Evolutionary conservation across 2,329 filamentous ascomycete genomes (phyloP).

Genomic region (Talaromyces amestolkiae): DNA sequence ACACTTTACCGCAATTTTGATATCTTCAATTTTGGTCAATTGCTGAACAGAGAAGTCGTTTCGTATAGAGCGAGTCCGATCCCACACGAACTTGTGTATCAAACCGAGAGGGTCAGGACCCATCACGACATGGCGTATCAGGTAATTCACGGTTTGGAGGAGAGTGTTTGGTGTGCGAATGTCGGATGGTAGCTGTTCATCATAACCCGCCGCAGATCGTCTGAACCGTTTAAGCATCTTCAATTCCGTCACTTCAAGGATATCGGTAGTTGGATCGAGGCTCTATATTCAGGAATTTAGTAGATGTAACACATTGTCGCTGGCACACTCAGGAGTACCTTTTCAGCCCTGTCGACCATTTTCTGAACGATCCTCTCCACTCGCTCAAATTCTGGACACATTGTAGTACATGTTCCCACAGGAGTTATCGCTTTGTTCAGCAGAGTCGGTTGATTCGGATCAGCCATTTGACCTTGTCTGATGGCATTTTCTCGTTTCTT

Average conservation of each 20-base stretch:
- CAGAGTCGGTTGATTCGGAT: slow-evolving; percentile 60
- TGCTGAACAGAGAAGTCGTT: slow-evolving; percentile 66
- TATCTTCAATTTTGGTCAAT: slow-evolving; percentile 55
- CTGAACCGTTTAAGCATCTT: slow-evolving; percentile 64
- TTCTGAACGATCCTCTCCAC: slow-evolving; percentile 61
- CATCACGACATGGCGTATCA: slow-evolving; percentile 51
- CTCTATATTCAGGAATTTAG: slow-evolving; percentile 28
- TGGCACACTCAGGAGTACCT: slow-evolving; percentile 39
- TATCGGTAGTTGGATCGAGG: slow-evolving; percentile 35
- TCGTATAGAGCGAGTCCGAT: slow-evolving; percentile 61
- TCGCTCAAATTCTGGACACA: slow-evolving; percentile 64
- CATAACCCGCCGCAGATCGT: slow-evolving; percentile 61
- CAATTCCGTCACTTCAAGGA: slow-evolving; percentile 35
- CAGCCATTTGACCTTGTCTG: slow-evolving; percentile 53
- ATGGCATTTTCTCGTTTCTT: slow-evolving; percentile 53
- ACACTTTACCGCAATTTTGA: slow-evolving; percentile 58
- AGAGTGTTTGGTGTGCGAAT: slow-evolving; percentile 57
- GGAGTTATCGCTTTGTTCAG: slow-evolving; percentile 61
- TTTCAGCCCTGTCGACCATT: slow-evolving; percentile 61
- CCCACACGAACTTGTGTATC: slow-evolving; percentile 65
- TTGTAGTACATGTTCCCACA: slow-evolving; percentile 60
- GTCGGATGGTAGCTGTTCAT: slow-evolving; percentile 63
- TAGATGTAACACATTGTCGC: neutral
- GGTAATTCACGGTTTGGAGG: slow-evolving; percentile 48
- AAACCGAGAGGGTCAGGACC: slow-evolving; percentile 49